phyloP scores from a whole-genome alignment of 2,329 filamentous ascomycete genomes.

The Colletotrichum filicis region DNA sequence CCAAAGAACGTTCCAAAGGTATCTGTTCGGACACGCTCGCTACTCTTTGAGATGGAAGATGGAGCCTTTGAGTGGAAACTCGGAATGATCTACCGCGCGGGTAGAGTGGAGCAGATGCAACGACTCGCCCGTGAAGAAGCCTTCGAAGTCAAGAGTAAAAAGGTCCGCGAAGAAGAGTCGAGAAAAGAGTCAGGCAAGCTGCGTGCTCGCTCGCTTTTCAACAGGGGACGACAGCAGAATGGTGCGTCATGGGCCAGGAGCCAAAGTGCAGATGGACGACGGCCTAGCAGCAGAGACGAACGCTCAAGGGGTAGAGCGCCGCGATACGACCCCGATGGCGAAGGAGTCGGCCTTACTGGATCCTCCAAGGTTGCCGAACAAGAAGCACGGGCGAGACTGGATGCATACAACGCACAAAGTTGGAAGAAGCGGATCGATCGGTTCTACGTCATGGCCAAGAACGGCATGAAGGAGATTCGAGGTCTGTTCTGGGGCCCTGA shows the following conservation, averaged over 20 bases:
- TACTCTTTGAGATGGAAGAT: slow-evolving; percentile 94
- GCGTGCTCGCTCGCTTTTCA: slow-evolving; percentile 65
- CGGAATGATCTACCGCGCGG: slow-evolving; percentile 91
- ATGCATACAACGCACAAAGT: slow-evolving; percentile 85
- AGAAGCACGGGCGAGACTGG: slow-evolving; percentile 80
- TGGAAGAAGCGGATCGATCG: slow-evolving; percentile 94
- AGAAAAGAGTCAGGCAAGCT: slow-evolving; percentile 63
- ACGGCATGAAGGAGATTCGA: slow-evolving; percentile 82
- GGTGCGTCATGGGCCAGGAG: slow-evolving; percentile 59
- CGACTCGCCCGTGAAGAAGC: slow-evolving; percentile 90
- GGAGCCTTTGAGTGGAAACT: slow-evolving; percentile 98
- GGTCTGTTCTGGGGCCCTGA: slow-evolving; percentile 85
- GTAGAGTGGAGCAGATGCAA: slow-evolving; percentile 89
- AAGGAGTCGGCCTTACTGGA: slow-evolving; percentile 74
- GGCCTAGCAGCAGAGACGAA: slow-evolving; percentile 43
- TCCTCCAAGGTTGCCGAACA: slow-evolving; percentile 77
- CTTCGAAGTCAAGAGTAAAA: slow-evolving; percentile 87
- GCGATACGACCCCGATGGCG: slow-evolving; percentile 84
- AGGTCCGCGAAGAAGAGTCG: slow-evolving; percentile 78
- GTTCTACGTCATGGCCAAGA: slow-evolving; percentile 74
- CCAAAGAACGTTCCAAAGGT: slow-evolving; percentile 90
- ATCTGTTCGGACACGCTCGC: slow-evolving; percentile 81
- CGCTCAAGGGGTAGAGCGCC: slow-evolving; percentile 57
- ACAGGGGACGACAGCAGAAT: slow-evolving; percentile 43
- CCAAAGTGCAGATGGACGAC: slow-evolving; percentile 64